phyloP scores from a whole-genome alignment of 192 early-diverging fungal species.

The Gryganskiella cystojenkinii region DNA sequence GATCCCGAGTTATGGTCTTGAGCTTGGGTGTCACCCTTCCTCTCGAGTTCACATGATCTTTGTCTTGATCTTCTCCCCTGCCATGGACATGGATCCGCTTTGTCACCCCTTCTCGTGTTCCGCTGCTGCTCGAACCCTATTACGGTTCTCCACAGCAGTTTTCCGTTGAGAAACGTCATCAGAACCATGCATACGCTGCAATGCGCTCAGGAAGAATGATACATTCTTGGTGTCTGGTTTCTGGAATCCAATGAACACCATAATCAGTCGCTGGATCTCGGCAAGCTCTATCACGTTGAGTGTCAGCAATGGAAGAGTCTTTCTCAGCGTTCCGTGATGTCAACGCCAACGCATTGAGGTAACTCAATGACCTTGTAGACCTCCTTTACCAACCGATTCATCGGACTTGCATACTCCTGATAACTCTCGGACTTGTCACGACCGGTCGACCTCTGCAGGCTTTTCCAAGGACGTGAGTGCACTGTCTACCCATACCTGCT shows the following conservation, averaged over 20 bases:
- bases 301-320: constrained; percentile 1
- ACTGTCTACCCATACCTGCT: constrained; percentile 7
- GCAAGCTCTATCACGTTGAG: constrained; percentile 1
- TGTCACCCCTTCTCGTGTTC: too few relatives aligned
- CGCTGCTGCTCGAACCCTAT: neutral
- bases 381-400: neutral
- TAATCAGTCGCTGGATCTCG: neutral
- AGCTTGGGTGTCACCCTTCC: too few relatives aligned
- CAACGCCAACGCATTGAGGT: constrained; percentile 5
- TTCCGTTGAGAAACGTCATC: constrained; percentile 14
- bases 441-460: constrained; percentile 1
- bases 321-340: neutral
- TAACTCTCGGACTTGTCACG: constrained; percentile 3
- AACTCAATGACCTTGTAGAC: constrained; percentile 13
- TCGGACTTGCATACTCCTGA: neutral
- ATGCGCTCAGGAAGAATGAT: neutral
- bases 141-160: neutral
- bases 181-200: neutral
- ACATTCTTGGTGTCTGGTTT: neutral
- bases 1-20: too few relatives aligned
- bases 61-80: too few relatives aligned
- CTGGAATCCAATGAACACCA: neutral
- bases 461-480: constrained; percentile 7
- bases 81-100: too few relatives aligned
- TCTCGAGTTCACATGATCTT: too few relatives aligned